phyloP scores from a whole-genome alignment of 441 rosid genomes.

The Breynia disticha region DNA sequence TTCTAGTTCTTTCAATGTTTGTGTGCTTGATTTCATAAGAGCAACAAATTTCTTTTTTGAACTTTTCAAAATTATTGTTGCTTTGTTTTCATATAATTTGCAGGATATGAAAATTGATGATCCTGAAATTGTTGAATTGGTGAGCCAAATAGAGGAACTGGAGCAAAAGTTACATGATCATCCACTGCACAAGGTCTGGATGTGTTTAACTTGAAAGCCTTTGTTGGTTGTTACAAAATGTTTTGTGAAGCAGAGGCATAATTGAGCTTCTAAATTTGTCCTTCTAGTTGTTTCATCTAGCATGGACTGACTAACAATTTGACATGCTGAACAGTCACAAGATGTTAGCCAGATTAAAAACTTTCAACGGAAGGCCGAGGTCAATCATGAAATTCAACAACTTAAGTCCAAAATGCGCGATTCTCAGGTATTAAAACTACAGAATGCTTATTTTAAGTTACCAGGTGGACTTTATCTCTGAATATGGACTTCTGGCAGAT shows the following conservation, averaged over 20 bases:
- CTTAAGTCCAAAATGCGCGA: slow-evolving; percentile 95
- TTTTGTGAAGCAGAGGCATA: not conserved
- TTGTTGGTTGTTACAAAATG: not conserved
- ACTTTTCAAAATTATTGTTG: not conserved
- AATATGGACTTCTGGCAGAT: too few relatives aligned
- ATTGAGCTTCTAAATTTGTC: not conserved
- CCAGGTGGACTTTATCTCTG: too few relatives aligned
- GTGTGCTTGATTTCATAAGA: too few relatives aligned
- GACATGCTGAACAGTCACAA: slow-evolving; percentile 44
- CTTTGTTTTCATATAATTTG: not conserved
- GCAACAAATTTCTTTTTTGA: too few relatives aligned
- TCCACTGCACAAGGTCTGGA: slow-evolving; percentile 78
- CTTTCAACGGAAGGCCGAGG: slow-evolving; percentile 85
- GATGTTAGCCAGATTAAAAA: slow-evolving; percentile 69
- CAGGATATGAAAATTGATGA: slow-evolving; percentile 98
- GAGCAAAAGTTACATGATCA: slow-evolving; percentile 78
- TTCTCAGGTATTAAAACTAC: slow-evolving; percentile 61
- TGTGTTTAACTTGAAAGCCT: not conserved
- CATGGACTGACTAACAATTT: not conserved
- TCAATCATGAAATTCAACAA: slow-evolving; percentile 90
- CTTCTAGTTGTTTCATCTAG: not conserved
- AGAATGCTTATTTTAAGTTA: not conserved
- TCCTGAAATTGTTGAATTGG: slow-evolving; percentile 77
- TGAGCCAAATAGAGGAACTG: slow-evolving; percentile 65
- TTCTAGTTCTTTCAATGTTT: too few relatives aligned